Evolutionary conservation across 306 rosid species (phyloP).

Genomic region (Quercus glauca): DNA sequence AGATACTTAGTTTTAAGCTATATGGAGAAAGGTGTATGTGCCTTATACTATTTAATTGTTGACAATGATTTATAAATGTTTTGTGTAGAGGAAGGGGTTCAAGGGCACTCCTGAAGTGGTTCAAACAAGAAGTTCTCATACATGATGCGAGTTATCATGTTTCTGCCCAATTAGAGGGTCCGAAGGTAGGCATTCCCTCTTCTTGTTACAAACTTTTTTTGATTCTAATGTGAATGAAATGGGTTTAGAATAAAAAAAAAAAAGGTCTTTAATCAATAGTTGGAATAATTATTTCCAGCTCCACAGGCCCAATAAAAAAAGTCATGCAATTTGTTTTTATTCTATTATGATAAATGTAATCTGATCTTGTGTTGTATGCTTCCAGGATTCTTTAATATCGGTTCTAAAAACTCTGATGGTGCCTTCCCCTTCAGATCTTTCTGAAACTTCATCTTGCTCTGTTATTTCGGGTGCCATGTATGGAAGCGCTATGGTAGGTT

Average conservation of each 20-base stretch:
- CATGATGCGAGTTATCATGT: constrained; percentile 78
- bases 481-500: constrained; percentile 72
- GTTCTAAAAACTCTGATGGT: constrained; percentile 54
- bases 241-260: neutral
- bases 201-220: neutral
- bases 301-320: neutral
- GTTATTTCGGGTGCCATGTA: constrained; percentile 50
- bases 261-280: neutral
- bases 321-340: neutral
- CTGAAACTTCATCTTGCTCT: constrained; percentile 29
- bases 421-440: constrained; percentile 37
- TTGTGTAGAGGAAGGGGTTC: constrained; percentile 74
- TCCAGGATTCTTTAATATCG: constrained; percentile 59
- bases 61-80: constrained; percentile 2
- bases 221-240: neutral
- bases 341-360: constrained; percentile 1
- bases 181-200: constrained; percentile 44
- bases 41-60: neutral
- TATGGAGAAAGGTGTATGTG: neutral
- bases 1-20: neutral
- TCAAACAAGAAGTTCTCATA: constrained; percentile 55
- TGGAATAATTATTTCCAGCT: neutral
- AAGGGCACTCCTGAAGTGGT: constrained; percentile 67
- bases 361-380: constrained; percentile 9
- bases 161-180: constrained; percentile 84